Evolutionary conservation across 2,329 filamentous ascomycete genomes (phyloP), one percentile per base, ranked within the genome.

Genomic region (Aschersonia sp.): DNA sequence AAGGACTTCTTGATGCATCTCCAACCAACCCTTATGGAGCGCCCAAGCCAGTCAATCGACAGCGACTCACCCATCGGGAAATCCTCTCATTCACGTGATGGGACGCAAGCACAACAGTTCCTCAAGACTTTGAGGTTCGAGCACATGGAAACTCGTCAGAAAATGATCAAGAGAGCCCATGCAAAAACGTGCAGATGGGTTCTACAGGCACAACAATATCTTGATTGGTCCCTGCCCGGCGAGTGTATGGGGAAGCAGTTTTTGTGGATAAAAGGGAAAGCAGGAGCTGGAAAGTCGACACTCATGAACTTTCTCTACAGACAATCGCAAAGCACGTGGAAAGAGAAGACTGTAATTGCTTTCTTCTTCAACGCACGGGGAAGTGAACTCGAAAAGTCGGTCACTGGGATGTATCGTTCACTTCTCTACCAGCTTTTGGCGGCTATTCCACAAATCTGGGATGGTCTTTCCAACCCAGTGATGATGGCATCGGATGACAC

Each of bases 321-420:
- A n/a, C 9, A 35, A 12, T 10, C 10, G 3, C 3, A 9, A 28
- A 28, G 20, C 20, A 20, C 20, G 20, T 20, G 5, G 5, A 7
- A 2, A 20, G 4, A 9, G 5, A 7, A 20, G 20, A 20, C 40
- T 4, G 40, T 45, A 3, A n/a, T 45, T 4, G 48, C 48, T 3
- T 75, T 73, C 58, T 76, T 75, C 58, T 76, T 76, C 61, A 70
- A 74, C 47, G 71, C 71, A 0, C 58, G 70, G 47, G 72, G 72
- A 0, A 57, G 59, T 0, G 31, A 56, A 9, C 55, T 72, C 6
- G 70, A 77, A 51, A 72, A 63, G 50, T 66, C 71, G 0, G 61
- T 61, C 0, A 20, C 59, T 1, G 74, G 75, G 3, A 63, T 78
- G 55, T 75, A 75, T 52, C 65, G 72, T 5, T 71, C 71, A 1